phyloP scores from a whole-genome alignment of 345 rosid species.

The Mangifera indica region DNA sequence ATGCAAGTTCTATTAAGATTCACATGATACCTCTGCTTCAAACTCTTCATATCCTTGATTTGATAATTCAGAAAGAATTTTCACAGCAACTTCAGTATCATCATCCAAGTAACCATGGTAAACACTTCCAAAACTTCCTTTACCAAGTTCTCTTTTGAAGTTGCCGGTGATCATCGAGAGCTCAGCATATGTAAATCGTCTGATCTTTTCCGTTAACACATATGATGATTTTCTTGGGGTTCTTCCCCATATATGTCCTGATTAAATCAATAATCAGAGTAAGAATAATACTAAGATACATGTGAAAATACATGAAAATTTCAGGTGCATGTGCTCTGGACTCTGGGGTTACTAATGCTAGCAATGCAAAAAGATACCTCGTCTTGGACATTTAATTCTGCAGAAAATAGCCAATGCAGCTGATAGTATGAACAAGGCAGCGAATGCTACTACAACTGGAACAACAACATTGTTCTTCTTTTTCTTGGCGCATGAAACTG shows the following conservation, averaged over 20 bases:
- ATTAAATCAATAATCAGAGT: too few species aligned
- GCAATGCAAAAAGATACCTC: neutral
- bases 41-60: conserved; percentile 39
- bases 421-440: neutral
- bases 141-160: conserved; percentile 31
- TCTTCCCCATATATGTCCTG: too few species aligned
- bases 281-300: too few species aligned
- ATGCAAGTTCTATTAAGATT: too few species aligned
- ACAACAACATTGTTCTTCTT: neutral
- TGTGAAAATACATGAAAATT: too few species aligned
- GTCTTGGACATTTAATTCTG: too few species aligned
- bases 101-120: conserved; percentile 26
- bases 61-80: conserved; percentile 35
- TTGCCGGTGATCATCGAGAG: conserved; percentile 33
- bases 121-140: conserved; percentile 44
- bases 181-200: conserved; percentile 24
- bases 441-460: neutral
- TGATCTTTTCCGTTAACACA: conserved; percentile 11
- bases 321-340: too few species aligned
- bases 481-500: neutral
- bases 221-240: neutral
- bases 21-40: conserved; percentile 21
- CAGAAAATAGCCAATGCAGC: neutral
- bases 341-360: too few species aligned
- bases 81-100: conserved; percentile 35